A percentile compares a stretch with the other conserved stretches of the same genome.
phyloP scores from a whole-genome alignment of 1,139 yeast genomes.

The Sugiyamaella sp. region DNA sequence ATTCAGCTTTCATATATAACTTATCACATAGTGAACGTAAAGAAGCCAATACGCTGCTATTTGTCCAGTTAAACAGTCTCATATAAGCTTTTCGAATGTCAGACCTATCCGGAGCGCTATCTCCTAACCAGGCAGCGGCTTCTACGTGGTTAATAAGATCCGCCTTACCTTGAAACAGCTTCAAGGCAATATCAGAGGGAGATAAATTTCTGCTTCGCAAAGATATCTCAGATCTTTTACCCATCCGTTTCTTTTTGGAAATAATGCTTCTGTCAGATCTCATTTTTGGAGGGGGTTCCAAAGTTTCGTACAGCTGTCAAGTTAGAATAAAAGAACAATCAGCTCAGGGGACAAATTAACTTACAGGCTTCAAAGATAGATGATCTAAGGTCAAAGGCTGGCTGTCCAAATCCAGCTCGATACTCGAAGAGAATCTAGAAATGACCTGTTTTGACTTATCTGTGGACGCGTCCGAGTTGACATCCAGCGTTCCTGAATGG shows the following conservation, averaged over 20 bases:
- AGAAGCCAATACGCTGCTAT: slow-evolving; percentile 47
- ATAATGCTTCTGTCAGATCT: slow-evolving; percentile 8
- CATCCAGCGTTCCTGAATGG: no score
- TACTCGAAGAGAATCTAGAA: neutral
- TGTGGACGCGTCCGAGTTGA: no score
- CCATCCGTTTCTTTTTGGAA: slow-evolving; percentile 4
- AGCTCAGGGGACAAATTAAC: neutral
- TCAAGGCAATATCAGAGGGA: slow-evolving; percentile 25
- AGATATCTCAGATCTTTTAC: slow-evolving; percentile 10
- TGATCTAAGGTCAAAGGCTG: neutral
- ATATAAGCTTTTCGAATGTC: slow-evolving; percentile 37
- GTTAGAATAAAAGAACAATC: neutral
- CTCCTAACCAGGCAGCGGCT: slow-evolving; percentile 41
- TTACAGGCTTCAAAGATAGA: neutral
- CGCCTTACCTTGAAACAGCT: slow-evolving; percentile 30
- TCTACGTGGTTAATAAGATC: slow-evolving; percentile 28
- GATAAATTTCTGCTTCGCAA: slow-evolving; percentile 6
- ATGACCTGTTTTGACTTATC: neutral
- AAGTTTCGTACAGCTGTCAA: neutral
- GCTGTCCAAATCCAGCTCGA: neutral
- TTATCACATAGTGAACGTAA: slow-evolving; percentile 64
- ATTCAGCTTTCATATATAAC: slow-evolving; percentile 77
- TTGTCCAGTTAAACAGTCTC: slow-evolving; percentile 40
- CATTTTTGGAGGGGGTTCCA: slow-evolving; percentile 9
- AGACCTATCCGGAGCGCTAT: slow-evolving; percentile 30